Evolutionary conservation across 1,284 basidiomycete genomes (phyloP), one percentile per base, ranked within the genome.

Genomic region (Irpex sp.): DNA sequence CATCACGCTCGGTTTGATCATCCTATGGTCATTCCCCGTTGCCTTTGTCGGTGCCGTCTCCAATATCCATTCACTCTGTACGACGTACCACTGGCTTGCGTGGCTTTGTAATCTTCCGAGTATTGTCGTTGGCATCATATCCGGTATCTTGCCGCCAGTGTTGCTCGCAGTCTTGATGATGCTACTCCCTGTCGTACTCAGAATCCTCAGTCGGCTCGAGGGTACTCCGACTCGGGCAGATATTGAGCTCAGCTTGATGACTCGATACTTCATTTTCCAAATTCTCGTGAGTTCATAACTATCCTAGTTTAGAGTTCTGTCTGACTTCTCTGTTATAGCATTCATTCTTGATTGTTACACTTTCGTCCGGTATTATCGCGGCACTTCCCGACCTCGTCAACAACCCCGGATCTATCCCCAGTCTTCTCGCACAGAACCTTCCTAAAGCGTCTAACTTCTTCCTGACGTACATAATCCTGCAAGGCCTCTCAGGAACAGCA

Each of bases 391-490:
- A 79, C n/a, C 75, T 97, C 37, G 72, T 85, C 11, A 74, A 86
- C 57, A 82, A 89, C 69, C 89, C 92, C 0, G 76, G 77, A 1
- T 82, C 81, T 4, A 78, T 90, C 33, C 88, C 94, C 0, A 81
- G 76, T 0, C 75, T 92, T 6, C 81, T 97, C 56, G 91, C 94
- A 0, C 67, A 76, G 43, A 87, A 93, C 59, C 80, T 99, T 19
- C 97, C 97, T 0, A 75, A 83, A 65, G 92, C 94, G 0, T 94
- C 92, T 17, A 95, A 88, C 63, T 99, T 97, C 86, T 98, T 98
- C 89, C 81, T 98, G 60, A 95, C 94, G 2, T 90, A 87, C 68
- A 77, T 88, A 62, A 74, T 89, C 58, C 75, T 92, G 31, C 88
- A 91, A 75, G 88, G 88, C 63, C 83, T 96, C 50, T 76, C 93